Base-by-base conservation (phyloP, 2,329 filamentous ascomycete genomes). In the Balansia obtecta region DNA sequence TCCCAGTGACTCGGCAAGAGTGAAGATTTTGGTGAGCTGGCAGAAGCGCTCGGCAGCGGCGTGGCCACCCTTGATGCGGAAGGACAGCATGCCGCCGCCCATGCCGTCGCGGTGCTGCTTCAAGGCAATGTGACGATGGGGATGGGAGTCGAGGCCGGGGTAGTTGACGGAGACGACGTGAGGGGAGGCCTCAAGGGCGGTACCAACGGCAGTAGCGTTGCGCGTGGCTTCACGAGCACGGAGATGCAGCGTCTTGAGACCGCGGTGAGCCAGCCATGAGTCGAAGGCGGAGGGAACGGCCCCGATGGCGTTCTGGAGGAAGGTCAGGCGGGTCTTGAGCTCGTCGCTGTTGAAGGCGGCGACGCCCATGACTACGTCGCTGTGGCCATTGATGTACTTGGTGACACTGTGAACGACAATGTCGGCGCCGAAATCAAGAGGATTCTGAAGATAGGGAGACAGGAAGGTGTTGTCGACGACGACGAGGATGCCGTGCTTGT, bases 391-490 rank as follows among this genome's bases (percentile, higher is more conserved):
- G 73, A 98, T 97, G 72, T 97, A 98, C 73, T 98, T 98, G 43
- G 93, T 98, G 50, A 98, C 93, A 50, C 84, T 90, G 76, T 97
- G 91, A 42, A 97, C 86, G 58, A 97, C 91, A 56, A 97, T 90
- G 68, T 98, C 93, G 58, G 93, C 93, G 59, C 93, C 93, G 65
- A 91, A 88, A 64, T 94, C 85, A 50, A 98, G 81, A 3, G 93
- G 93, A 70, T 95, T 97, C 72, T 98, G 93, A 45, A 98, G 79
- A 67, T 97, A 98, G 33, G 93, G 93, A 54, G 86, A 91, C 64
- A 97, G 76, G 75, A 98, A 98, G 18, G 93, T 98, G 74, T 98
- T 98, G 74, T 98, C 93, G 41, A 98, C 93, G n/a, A 98, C 93
- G 42, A 98, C 93, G 64, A 88, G 76, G 61, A 97, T 88, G 54